Percentiles rank a stretch among this genome's conserved stretches.
Conservation (phyloP, 805 yeast species). For the Hagleromyces aurorensis region DNA sequence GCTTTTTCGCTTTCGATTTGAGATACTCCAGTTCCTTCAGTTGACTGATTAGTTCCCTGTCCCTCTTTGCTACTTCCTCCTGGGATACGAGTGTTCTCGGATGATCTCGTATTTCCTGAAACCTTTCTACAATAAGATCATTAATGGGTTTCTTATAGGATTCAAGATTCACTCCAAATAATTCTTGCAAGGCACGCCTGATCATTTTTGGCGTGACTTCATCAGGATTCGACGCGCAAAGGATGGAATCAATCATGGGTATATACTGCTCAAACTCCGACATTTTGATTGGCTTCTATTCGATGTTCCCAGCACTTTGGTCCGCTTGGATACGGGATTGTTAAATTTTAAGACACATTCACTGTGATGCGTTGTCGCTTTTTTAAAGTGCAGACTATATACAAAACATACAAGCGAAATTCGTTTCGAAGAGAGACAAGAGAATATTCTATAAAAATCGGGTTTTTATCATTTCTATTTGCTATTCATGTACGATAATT, state of each 20-base stretch:
- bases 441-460: no score
- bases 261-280: constrained; percentile 33
- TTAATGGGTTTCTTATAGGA: constrained; percentile 48
- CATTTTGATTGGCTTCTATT: no score
- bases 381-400: no score
- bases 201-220: constrained; percentile 64
- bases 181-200: constrained; percentile 62
- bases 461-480: no score
- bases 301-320: no score
- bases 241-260: constrained; percentile 67
- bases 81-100: constrained; percentile 24
- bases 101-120: constrained; percentile 37
- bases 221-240: constrained; percentile 62
- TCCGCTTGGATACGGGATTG: no score
- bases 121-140: constrained; percentile 51
- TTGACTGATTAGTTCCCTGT: constrained; percentile 44
- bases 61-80: constrained; percentile 39
- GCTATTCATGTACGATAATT: no score
- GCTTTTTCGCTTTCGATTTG: constrained; percentile 12
- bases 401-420: no score
- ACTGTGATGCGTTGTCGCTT: no score
- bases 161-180: constrained; percentile 51
- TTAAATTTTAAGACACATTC: no score
- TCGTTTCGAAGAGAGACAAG: no score
- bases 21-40: constrained; percentile 31